A percentile compares a stretch with the other conserved stretches of the same genome.
phyloP scores from a whole-genome alignment of 2,329 filamentous ascomycete genomes.

The Fusarium heterosporum region DNA sequence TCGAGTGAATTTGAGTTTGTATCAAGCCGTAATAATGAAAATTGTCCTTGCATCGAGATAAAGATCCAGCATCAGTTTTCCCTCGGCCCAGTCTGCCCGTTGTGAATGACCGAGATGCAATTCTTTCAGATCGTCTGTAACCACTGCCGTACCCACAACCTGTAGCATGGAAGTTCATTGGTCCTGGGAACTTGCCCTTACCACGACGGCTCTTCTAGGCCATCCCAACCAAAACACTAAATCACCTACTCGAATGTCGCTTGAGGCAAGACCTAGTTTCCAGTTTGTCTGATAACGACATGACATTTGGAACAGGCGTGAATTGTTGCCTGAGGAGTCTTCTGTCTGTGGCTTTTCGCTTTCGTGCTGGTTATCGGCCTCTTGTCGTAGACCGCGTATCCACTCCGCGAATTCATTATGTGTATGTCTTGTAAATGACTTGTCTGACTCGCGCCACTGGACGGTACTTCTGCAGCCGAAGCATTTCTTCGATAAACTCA shows the following conservation, averaged over 20 bases:
- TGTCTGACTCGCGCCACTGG: fast-evolving
- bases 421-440: background rate
- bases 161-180: background rate
- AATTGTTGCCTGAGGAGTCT: background rate
- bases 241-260: background rate
- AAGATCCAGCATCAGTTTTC: fast-evolving
- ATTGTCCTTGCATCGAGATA: background rate
- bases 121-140: background rate
- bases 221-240: background rate
- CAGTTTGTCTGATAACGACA: fast-evolving
- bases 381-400: background rate
- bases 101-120: fast-evolving
- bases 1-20: background rate
- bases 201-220: background rate
- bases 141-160: background rate
- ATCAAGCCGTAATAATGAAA: background rate
- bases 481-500: background rate
- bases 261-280: background rate
- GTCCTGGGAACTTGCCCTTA: background rate
- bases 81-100: fast-evolving
- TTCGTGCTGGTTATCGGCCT: too few relatives aligned
- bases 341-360: fast-evolving
- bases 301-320: background rate
- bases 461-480: background rate
- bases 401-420: background rate